A percentile compares a stretch with the other conserved stretches of the same genome.
Conservation (phyloP, 129 eudicot species). For the Helichrysum umbraculigerum region DNA sequence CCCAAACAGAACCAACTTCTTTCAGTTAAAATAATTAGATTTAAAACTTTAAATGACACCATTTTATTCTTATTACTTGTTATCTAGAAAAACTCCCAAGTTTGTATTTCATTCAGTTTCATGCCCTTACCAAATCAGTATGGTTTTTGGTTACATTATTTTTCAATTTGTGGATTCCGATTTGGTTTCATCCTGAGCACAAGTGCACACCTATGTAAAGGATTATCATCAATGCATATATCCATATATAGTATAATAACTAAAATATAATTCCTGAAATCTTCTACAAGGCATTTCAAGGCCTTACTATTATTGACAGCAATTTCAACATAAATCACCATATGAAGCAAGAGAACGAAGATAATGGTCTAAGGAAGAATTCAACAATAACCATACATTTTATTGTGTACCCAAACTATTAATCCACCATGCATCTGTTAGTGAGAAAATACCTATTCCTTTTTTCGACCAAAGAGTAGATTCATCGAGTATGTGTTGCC, state of each 20-base stretch:
- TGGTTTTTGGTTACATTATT: no score
- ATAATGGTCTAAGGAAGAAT: background rate
- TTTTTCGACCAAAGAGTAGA: conserved; percentile 74
- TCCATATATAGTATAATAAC: background rate
- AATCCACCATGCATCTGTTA: background rate
- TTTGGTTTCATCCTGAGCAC: background rate
- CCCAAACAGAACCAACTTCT: no score
- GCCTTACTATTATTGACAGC: background rate
- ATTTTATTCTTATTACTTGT: no score
- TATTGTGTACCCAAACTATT: background rate
- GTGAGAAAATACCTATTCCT: conserved; percentile 34
- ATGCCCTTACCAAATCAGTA: no score
- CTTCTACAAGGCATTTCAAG: background rate
- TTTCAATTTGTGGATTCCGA: no score
- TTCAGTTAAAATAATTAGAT: no score
- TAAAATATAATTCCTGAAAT: background rate
- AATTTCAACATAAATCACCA: background rate
- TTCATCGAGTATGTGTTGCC: conserved; percentile 81
- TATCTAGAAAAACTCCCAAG: no score
- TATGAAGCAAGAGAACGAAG: background rate
- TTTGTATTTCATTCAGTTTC: no score
- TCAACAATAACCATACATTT: background rate
- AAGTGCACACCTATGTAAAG: background rate
- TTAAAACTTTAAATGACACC: no score
- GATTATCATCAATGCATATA: background rate